These are phyloP conservation scores for Neoboletus subvelutipes DNA, from an alignment of 768 basidiomycete genomes.

Conservation along the genomic window DNA sequence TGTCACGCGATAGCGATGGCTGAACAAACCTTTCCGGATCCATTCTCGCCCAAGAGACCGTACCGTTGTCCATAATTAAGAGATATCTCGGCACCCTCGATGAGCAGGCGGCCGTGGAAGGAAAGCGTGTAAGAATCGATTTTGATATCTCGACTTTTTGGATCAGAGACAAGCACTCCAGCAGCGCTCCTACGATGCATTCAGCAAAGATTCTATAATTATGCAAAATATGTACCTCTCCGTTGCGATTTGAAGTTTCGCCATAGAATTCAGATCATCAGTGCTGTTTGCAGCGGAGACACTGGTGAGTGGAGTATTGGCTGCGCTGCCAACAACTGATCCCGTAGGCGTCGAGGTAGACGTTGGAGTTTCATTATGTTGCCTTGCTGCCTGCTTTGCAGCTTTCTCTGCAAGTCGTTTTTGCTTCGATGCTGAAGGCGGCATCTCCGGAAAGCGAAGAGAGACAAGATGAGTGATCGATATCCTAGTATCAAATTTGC, in stretches of 20 bases:
- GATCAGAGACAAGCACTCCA: conserved; percentile 91
- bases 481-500: conserved; percentile 19
- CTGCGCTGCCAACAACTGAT: conserved; percentile 60
- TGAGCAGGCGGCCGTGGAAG: conserved; percentile 90
- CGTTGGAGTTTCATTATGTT: conserved; percentile 42
- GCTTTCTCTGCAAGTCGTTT: conserved; percentile 96
- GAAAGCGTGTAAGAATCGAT: conserved; percentile 94
- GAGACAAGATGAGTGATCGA: conserved; percentile 29
- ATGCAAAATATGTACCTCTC: conserved; percentile 59
- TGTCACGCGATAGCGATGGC: conserved; percentile 9
- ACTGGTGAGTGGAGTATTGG: conserved; percentile 81
- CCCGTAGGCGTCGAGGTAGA: conserved; percentile 63
- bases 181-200: conserved; percentile 66
- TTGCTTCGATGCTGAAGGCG: conserved; percentile 83
- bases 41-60: conserved; percentile 95
- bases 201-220: background rate
- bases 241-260: conserved; percentile 84
- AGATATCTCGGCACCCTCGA: conserved; percentile 63
- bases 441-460: conserved; percentile 41
- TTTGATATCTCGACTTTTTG: conserved; percentile 94
- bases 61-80: conserved; percentile 93
- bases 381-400: conserved; percentile 70
- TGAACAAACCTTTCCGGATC: conserved; percentile 87
- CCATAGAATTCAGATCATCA: conserved; percentile 85
- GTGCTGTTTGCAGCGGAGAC: conserved; percentile 74